These are phyloP conservation scores for Juglanconis oblonga DNA, from an alignment of 2,329 filamentous ascomycete species.

Conservation along the genomic window DNA sequence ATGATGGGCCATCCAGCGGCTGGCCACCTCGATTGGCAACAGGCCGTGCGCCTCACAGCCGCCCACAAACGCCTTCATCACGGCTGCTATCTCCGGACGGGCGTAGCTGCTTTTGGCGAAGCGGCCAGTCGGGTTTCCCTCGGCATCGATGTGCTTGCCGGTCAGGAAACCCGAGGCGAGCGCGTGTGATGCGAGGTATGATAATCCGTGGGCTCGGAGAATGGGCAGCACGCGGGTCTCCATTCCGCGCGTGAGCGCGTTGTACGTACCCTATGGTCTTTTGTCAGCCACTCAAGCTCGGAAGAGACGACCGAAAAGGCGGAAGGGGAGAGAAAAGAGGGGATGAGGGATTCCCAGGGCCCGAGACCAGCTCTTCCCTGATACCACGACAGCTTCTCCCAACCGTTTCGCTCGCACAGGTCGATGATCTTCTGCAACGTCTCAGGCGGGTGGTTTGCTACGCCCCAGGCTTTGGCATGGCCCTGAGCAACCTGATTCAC, in stretches of 20 bases:
- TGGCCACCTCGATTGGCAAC: conserved; percentile 31
- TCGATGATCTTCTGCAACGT: conserved; percentile 30
- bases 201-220: conserved; percentile 29
- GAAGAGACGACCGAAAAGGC: background rate
- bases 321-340: background rate
- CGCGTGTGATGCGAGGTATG: conserved; percentile 20
- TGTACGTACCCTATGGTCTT: conserved; percentile 31
- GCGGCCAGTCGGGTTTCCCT: conserved; percentile 25
- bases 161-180: conserved; percentile 32
- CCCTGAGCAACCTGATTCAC: conserved; percentile 29
- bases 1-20: conserved; percentile 19
- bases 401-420: conserved; percentile 31
- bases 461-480: conserved; percentile 33
- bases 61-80: conserved; percentile 29
- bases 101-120: conserved; percentile 28
- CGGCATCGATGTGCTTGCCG: conserved; percentile 26
- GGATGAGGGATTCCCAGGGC: background rate
- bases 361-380: conserved; percentile 22
- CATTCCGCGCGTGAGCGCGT: conserved; percentile 31
- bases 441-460: conserved; percentile 33
- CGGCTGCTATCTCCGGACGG: conserved; percentile 24
- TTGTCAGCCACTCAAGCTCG: background rate
- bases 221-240: conserved; percentile 34
- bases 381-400: conserved; percentile 36
- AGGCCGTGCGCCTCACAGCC: conserved; percentile 24